Percentiles rank a stretch among this genome's conserved stretches.
Conservation (phyloP, 23 red algal species). For the Gracilaria caudata region DNA sequence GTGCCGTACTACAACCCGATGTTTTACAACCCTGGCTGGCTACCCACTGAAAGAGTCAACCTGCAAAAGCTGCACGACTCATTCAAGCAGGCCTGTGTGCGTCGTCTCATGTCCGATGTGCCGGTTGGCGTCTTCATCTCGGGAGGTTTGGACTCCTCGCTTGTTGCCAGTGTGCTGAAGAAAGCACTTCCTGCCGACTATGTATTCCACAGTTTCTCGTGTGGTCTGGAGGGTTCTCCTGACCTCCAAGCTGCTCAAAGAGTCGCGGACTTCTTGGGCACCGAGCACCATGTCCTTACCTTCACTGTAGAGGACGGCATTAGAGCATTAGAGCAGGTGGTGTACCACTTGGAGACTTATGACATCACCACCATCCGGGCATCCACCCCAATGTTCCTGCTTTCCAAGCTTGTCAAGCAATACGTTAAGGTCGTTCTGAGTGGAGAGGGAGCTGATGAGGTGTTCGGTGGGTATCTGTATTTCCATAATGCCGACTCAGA, state of each 20-base stretch:
- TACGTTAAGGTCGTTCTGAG: conserved; percentile 97
- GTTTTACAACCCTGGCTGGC: conserved; percentile 72
- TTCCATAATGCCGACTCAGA: conserved; percentile 91
- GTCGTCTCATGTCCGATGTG: conserved; percentile 85
- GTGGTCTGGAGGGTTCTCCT: conserved; percentile 87
- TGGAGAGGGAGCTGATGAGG: conserved; percentile 97
- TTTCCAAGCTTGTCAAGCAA: conserved; percentile 69
- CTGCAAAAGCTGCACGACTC: conserved; percentile 80
- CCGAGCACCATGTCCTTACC: conserved; percentile 90
- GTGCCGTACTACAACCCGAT: conserved; percentile 78
- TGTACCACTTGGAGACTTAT: conserved; percentile 94
- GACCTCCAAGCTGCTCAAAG: conserved; percentile 89
- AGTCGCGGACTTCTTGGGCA: conserved; percentile 92
- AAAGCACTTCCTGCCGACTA: conserved; percentile 75
- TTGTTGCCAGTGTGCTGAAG: conserved; percentile 89
- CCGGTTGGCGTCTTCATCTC: conserved; percentile 84
- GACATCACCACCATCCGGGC: conserved; percentile 91
- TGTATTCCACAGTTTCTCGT: conserved; percentile 80
- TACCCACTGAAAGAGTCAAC: conserved; percentile 78
- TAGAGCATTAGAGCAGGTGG: conserved; percentile 77
- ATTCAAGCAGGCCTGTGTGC: conserved; percentile 52
- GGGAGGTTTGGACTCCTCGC: conserved; percentile 86
- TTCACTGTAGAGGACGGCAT: conserved; percentile 94
- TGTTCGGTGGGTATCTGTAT: conserved; percentile 96
- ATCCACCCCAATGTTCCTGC: conserved; percentile 91